These are phyloP conservation scores for Botrytis sinoallii DNA, from an alignment of 2,329 filamentous ascomycete species.

Conservation along the genomic window DNA sequence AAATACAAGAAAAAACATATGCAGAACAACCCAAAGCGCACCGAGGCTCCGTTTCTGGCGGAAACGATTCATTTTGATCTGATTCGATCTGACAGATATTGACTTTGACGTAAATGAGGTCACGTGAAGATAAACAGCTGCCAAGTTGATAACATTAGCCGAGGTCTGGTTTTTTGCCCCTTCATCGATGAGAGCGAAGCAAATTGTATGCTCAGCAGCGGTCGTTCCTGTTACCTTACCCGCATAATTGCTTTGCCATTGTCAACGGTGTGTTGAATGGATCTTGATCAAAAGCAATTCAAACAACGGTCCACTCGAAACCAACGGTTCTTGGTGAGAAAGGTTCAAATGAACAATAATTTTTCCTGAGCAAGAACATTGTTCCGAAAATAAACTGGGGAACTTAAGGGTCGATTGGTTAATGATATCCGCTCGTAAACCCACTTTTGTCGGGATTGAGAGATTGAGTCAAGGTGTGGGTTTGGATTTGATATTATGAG, in stretches of 20 bases:
- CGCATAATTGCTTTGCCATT: neutral
- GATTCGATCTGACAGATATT: neutral
- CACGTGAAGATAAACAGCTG: neutral
- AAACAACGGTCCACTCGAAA: neutral
- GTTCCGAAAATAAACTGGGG: neutral
- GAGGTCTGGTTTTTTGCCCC: neutral
- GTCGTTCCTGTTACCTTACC: neutral
- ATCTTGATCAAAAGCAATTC: neutral
- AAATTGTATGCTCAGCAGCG: neutral
- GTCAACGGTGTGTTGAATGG: neutral
- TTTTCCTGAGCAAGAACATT: neutral
- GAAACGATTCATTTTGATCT: neutral
- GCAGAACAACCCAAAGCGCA: neutral
- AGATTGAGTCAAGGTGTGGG: neutral
- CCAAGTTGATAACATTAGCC: neutral
- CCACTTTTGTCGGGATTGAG: neutral
- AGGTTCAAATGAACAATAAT: neutral
- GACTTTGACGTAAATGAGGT: neutral
- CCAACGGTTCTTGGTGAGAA: neutral
- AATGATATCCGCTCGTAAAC: neutral
- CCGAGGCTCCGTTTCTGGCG: neutral
- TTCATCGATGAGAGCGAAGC: neutral
- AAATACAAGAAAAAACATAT: slow-evolving; percentile 6
- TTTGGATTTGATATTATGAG: neutral
- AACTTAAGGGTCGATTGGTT: neutral